phyloP scores from a whole-genome alignment of 2,329 filamentous ascomycete species.

The Chrysoporthe puriensis region DNA sequence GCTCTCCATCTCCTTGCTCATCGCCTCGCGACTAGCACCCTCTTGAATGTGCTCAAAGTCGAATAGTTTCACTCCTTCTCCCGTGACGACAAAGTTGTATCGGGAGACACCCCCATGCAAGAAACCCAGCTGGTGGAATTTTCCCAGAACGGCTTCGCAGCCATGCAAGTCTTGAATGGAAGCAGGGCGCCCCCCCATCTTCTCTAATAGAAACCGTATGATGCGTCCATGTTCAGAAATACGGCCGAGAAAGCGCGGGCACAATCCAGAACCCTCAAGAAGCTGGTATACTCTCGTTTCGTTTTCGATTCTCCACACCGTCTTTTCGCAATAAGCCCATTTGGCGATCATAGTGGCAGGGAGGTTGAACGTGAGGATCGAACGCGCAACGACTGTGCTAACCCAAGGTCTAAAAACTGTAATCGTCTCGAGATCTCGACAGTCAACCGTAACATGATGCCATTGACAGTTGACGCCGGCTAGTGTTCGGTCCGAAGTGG shows the following conservation, averaged over 20 bases:
- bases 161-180: neutral
- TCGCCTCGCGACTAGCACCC: neutral
- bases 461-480: neutral
- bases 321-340: neutral
- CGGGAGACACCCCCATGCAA: neutral
- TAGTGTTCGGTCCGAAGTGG: neutral
- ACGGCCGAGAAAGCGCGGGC: neutral
- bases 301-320: neutral
- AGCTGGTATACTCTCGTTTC: neutral
- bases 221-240: neutral
- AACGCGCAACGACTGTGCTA: neutral
- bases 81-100: neutral
- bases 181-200: neutral
- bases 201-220: neutral
- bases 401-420: neutral
- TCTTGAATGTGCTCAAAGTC: neutral
- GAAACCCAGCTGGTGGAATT: neutral
- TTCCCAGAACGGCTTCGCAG: neutral
- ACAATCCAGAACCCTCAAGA: neutral
- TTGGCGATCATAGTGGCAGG: neutral
- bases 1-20: neutral
- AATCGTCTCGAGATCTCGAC: neutral
- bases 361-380: neutral
- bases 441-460: neutral
- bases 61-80: neutral